Evolutionary conservation across 2,329 filamentous ascomycete species (phyloP), one percentile per base, ranked within the genome.

Genomic region (Colletotrichum salicis): DNA sequence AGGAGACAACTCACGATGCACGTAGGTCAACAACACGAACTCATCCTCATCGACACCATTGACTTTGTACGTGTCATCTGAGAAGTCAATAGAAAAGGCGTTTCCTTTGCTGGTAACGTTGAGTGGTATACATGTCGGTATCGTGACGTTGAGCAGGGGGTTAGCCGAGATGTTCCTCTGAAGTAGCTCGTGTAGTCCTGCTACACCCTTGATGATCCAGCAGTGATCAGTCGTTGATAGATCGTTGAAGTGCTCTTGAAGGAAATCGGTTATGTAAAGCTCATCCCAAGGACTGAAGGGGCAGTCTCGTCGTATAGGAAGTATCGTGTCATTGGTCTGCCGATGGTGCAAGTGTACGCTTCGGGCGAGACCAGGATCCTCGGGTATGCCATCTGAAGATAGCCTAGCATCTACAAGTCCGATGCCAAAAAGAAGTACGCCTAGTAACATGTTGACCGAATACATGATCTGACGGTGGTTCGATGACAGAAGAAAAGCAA

Each of bases 151-250:
- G 54, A 69, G 61, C 2, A 64, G 2, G 5, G 69, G 69, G 10
- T 71, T 71, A 8, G 69, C 69, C 5, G 65, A 51, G 24, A 69
- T 71, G 7, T 71, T 71, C 31, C 65, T 54, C 1, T 19, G 69
- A 1, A 71, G 35, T 29, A 69, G 7, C 15, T 69, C 65, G 4
- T 56, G 52, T 35, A 71, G 24, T n/a, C 69, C 69, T 5, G 31
- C 12, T 24, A 71, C 69, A 31, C 69, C 64, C 19, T 64, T 71
- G 35, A 69, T 60, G 22, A 71, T 71, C 69, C 65, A 71, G 55
- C 69, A 71, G 31, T 71, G 69, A 24, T 71, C 65, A 22, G 27
- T 48, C 1, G 59, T 71, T 5, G 69, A 69, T 3, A 69, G 35
- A 2, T 48, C 45, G 4, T 59, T 27, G 7, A 71, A 56, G 10